phyloP scores from a whole-genome alignment of 2,329 filamentous ascomycete genomes.

The Neofusicoccum parvum region DNA sequence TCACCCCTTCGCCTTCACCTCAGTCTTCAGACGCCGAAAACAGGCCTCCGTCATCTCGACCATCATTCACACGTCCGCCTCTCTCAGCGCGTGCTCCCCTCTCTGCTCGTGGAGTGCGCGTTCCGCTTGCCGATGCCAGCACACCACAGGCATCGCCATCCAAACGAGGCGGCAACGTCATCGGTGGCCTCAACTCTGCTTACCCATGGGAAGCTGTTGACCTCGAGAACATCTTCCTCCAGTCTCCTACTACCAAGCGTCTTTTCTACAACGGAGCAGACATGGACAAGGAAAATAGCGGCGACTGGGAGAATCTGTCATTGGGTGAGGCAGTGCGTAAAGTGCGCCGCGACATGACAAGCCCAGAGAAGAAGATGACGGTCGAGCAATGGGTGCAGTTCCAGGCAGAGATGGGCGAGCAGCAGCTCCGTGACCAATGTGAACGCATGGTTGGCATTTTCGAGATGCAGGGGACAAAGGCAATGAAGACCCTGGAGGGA shows the following conservation, averaged over 20 bases:
- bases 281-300: constrained; percentile 30
- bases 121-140: constrained; percentile 44
- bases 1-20: constrained; percentile 66
- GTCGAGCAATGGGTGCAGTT: constrained; percentile 90
- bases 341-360: constrained; percentile 65
- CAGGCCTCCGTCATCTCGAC: constrained; percentile 69
- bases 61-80: constrained; percentile 40
- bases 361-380: constrained; percentile 82
- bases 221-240: constrained; percentile 69
- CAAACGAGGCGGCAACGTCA: constrained; percentile 47
- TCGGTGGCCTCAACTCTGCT: constrained; percentile 54
- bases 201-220: constrained; percentile 73
- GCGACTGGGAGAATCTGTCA: constrained; percentile 22
- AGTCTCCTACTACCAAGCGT: constrained; percentile 40
- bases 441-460: constrained; percentile 81
- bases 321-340: constrained; percentile 48
- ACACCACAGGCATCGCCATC: constrained; percentile 41
- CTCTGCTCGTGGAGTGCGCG: constrained; percentile 7
- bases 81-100: constrained; percentile 19
- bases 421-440: constrained; percentile 76
- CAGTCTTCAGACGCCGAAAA: constrained; percentile 83
- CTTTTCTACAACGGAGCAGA: constrained; percentile 1
- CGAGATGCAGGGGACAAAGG: constrained; percentile 78
- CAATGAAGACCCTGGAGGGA: constrained; percentile 76
- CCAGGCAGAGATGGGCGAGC: constrained; percentile 79